Percentiles rank a stretch among this genome's conserved stretches.
Evolutionary conservation across 1,139 yeast species (phyloP).

Genomic region (Nakaseomyces glabratus): DNA sequence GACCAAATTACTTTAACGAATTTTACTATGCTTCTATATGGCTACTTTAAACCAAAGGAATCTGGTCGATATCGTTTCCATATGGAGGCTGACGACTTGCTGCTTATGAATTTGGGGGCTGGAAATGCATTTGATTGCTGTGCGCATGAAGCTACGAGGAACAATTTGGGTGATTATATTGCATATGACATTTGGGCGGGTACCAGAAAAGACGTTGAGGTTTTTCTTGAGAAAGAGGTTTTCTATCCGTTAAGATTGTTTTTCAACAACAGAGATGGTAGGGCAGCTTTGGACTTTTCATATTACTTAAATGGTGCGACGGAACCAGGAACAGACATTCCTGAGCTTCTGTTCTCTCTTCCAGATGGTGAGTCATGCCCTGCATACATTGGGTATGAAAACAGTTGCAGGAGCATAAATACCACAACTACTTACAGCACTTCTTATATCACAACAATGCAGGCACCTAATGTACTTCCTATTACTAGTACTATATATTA

Average conservation of each 20-base stretch:
- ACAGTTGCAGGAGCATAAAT: too few relatives aligned
- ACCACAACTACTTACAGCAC: too few relatives aligned
- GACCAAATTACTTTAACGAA: background rate
- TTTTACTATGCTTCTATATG: background rate
- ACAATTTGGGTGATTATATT: background rate
- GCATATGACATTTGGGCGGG: too few relatives aligned
- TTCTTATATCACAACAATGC: too few relatives aligned
- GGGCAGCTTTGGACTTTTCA: background rate
- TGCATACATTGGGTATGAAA: too few relatives aligned
- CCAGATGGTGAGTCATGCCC: too few relatives aligned
- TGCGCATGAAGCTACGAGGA: background rate
- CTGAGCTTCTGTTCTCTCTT: too few relatives aligned
- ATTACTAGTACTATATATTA: too few relatives aligned
- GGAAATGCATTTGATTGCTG: slow-evolving; percentile 1
- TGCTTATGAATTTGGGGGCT: background rate
- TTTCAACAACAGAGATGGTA: background rate
- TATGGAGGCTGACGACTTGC: background rate
- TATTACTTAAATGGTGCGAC: too few relatives aligned
- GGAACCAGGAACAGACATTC: too few relatives aligned
- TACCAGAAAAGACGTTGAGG: background rate
- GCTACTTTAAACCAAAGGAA: background rate
- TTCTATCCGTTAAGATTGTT: background rate
- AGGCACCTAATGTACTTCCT: too few relatives aligned
- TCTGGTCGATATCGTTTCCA: background rate
- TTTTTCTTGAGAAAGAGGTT: background rate